These are phyloP conservation scores for Aspergillus ustus DNA, from an alignment of 2,329 filamentous ascomycete species.

Conservation along the genomic window DNA sequence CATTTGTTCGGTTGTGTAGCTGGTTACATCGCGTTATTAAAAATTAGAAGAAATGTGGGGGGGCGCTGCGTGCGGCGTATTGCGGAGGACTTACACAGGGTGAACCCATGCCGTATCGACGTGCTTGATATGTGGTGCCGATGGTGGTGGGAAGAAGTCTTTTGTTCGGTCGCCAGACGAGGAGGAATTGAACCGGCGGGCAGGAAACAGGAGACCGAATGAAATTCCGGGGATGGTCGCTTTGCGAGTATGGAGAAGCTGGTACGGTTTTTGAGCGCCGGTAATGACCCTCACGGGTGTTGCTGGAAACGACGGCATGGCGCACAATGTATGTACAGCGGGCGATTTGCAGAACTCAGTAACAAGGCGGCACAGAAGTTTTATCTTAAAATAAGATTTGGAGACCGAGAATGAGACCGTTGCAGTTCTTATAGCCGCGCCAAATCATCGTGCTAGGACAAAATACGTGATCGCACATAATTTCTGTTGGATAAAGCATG, in stretches of 20 bases:
- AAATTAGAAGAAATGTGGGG: too few relatives aligned
- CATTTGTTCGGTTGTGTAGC: conserved; percentile 81
- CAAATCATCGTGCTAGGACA: too few relatives aligned
- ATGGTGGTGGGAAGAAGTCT: conserved; percentile 63
- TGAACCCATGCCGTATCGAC: conserved; percentile 72
- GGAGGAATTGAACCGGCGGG: conserved; percentile 43
- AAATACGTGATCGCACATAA: too few relatives aligned
- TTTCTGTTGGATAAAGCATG: too few relatives aligned
- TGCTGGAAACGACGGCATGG: neutral
- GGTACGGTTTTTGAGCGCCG: neutral
- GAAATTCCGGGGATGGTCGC: too few relatives aligned
- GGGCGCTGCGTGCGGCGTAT: too few relatives aligned
- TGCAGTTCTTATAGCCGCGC: too few relatives aligned
- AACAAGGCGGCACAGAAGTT: too few relatives aligned
- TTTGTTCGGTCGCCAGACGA: conserved; percentile 42
- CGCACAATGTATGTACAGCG: neutral
- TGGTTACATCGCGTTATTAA: conserved; percentile 18
- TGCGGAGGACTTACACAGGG: conserved; percentile 52
- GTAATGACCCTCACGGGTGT: neutral
- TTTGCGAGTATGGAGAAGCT: neutral
- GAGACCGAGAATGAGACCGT: too few relatives aligned
- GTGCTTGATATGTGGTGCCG: conserved; percentile 64
- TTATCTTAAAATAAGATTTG: too few relatives aligned
- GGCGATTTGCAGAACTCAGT: too few relatives aligned
- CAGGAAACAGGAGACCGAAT: neutral